phyloP scores from a whole-genome alignment of 371 early-diverging fungal genomes.

The Lichtheimia hyalospora region DNA sequence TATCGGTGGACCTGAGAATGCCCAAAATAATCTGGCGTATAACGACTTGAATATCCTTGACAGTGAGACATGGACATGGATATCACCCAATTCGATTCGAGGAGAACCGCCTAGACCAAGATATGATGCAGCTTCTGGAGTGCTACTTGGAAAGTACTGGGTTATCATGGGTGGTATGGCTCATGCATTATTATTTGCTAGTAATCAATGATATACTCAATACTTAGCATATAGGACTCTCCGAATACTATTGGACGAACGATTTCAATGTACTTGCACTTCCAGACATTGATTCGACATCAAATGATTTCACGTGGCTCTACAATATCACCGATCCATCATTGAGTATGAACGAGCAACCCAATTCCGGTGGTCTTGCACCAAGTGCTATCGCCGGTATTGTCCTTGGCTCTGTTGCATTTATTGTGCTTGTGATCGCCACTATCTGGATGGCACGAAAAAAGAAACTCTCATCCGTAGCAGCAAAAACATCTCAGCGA shows the following conservation, averaged over 20 bases:
- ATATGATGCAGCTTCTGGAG: not conserved
- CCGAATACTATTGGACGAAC: not conserved
- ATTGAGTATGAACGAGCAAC: not conserved
- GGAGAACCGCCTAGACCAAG: not conserved
- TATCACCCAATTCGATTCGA: not conserved
- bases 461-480: not conserved
- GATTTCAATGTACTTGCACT: not conserved
- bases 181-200: not conserved
- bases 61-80: not conserved
- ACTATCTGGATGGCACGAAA: not conserved
- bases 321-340: not conserved
- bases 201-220: not conserved
- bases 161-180: not conserved
- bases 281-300: not conserved
- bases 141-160: not conserved
- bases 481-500: not conserved
- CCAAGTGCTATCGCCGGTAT: constrained; percentile 3
- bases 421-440: not conserved
- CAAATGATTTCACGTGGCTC: not conserved
- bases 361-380: not conserved
- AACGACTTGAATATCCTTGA: not conserved
- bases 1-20: not conserved
- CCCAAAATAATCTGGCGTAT: not conserved
- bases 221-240: not conserved
- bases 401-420: constrained; percentile 3